Evolutionary conservation across 257 asterid genomes (phyloP).

Genomic region (Jaltomata sinuosa): DNA sequence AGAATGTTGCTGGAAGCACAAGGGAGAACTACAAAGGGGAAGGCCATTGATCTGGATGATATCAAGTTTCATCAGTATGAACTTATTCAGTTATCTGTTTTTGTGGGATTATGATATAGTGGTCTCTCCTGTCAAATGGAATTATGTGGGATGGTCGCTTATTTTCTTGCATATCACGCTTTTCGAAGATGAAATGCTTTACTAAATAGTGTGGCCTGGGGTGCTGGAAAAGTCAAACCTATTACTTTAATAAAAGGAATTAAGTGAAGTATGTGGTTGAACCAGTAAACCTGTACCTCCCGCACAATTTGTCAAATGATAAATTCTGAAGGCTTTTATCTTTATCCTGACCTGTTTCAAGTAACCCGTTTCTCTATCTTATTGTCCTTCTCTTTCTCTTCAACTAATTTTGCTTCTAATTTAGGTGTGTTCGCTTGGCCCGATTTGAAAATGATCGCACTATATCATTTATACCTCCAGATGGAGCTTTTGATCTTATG

Average conservation of each 20-base stretch:
- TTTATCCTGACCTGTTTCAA: neutral
- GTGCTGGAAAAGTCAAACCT: neutral
- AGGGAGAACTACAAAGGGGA: constrained; percentile 91
- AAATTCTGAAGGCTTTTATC: neutral
- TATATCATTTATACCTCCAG: constrained; percentile 96
- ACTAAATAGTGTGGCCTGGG: neutral
- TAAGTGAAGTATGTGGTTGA: neutral
- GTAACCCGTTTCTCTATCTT: neutral
- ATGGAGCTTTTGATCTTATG: constrained; percentile 99
- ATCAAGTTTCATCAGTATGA: constrained; percentile 98
- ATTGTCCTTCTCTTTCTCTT: neutral
- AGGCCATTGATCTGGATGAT: constrained; percentile 96
- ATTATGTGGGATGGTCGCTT: neutral
- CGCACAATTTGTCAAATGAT: neutral
- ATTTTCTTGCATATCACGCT: neutral
- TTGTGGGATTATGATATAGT: constrained; percentile 3
- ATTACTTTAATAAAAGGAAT: neutral
- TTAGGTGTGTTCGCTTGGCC: constrained; percentile 97
- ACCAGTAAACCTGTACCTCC: neutral
- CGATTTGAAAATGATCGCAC: constrained; percentile 97
- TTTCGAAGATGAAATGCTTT: neutral
- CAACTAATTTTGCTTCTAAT: constrained; percentile 13
- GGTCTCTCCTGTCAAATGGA: neutral
- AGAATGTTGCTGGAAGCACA: constrained; percentile 95
- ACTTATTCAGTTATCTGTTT: neutral